Evolutionary conservation across 163 green algal species (phyloP).

Genomic region (Prototheca stagnorum): DNA sequence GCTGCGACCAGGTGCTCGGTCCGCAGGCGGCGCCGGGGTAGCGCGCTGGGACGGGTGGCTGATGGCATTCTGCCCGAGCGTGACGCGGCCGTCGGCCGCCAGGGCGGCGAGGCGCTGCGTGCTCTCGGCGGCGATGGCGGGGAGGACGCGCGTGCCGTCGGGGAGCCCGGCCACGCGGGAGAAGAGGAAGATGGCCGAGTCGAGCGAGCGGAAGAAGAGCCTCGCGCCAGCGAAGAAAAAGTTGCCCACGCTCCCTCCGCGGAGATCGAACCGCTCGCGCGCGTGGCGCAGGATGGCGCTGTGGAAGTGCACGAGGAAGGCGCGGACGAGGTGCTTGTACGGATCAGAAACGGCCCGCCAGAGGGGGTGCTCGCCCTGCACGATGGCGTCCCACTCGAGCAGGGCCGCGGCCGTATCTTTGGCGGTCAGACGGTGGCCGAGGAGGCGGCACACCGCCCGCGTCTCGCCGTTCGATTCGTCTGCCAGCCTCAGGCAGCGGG

Average conservation of each 20-base stretch:
- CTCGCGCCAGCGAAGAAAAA: conserved; percentile 97
- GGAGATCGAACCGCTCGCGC: conserved; percentile 67
- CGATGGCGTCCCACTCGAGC: conserved; percentile 74
- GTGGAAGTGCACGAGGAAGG: conserved; percentile 94
- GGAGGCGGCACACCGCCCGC: conserved; percentile 62
- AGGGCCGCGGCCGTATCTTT: conserved; percentile 33
- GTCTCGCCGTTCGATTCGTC: conserved; percentile 74
- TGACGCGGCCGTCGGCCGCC: conserved; percentile 68
- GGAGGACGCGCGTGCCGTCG: conserved; percentile 50
- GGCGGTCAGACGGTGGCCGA: conserved; percentile 60
- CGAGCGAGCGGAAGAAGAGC: conserved; percentile 88
- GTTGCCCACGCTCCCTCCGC: conserved; percentile 84
- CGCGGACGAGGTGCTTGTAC: conserved; percentile 93
- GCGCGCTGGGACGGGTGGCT: too few species aligned
- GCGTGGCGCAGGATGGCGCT: conserved; percentile 60
- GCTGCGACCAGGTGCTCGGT: too few species aligned
- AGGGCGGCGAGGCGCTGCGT: conserved; percentile 83
- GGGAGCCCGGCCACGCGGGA: conserved; percentile 58
- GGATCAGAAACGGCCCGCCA: conserved; percentile 56
- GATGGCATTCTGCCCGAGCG: conserved; percentile 90
- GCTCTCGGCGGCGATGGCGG: conserved; percentile 82
- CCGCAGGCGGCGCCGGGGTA: too few species aligned
- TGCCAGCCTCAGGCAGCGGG: conserved; percentile 80
- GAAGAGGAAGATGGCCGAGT: conserved; percentile 88
- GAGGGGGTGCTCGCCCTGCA: conserved; percentile 79